Conservation (phyloP, 148 eudicot genomes). For the Fagopyrum tataricum region DNA sequence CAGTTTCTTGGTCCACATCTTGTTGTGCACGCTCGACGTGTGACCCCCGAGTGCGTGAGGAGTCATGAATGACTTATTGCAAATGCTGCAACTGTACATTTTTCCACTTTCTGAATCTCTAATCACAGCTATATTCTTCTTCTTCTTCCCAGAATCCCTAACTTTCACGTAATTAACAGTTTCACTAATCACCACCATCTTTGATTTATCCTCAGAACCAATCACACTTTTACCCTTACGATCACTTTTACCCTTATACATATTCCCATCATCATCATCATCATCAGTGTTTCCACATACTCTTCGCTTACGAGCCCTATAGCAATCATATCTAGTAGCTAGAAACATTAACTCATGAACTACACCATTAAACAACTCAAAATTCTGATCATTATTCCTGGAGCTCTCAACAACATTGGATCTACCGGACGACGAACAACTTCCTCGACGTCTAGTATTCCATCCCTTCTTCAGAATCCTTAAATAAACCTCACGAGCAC, state of each 20-base stretch:
- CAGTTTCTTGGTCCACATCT: conserved; percentile 2
- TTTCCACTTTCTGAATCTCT: neutral
- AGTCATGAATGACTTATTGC: conserved; percentile 30
- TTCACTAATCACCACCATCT: no score
- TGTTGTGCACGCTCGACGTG: conserved; percentile 37
- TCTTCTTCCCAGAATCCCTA: conserved; percentile 3
- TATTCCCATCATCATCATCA: neutral
- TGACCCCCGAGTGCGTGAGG: conserved; percentile 56
- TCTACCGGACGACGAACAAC: neutral
- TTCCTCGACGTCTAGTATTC: neutral
- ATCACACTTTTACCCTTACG: neutral
- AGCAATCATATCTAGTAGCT: neutral
- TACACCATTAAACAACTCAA: neutral
- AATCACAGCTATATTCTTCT: conserved; percentile 16
- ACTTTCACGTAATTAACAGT: neutral
- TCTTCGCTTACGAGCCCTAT: neutral
- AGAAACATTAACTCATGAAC: conserved; percentile 8
- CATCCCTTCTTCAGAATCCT: neutral
- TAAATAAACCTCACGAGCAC: neutral
- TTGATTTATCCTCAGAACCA: neutral
- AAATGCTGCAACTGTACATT: conserved; percentile 36
- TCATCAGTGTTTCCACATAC: neutral
- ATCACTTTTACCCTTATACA: no score
- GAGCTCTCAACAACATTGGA: no score
- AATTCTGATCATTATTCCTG: neutral